Conservation (phyloP, 306 rosid species). For the Arachis stenosperma region DNA sequence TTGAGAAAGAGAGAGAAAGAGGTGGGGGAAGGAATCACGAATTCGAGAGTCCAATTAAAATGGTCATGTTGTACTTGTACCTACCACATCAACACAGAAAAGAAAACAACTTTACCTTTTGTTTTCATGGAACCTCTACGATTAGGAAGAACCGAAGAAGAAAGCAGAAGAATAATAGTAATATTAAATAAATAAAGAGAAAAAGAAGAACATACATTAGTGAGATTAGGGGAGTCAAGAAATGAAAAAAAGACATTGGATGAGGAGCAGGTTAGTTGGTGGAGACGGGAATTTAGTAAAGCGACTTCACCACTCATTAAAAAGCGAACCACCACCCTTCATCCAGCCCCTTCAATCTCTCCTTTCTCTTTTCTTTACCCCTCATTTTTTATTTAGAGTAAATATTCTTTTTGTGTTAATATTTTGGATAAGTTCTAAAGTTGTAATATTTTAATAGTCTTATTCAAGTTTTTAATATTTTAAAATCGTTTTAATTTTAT, state of each 20-base stretch:
- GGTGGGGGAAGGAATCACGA: slow-evolving; percentile 6
- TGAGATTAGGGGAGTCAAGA: slow-evolving; percentile 6
- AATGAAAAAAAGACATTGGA: slow-evolving; percentile 13
- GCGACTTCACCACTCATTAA: slow-evolving; percentile 44
- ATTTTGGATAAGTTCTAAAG: no score
- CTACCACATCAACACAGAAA: slow-evolving; percentile 12
- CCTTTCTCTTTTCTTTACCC: no score
- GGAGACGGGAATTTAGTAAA: slow-evolving; percentile 51
- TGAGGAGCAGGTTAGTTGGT: slow-evolving; percentile 35
- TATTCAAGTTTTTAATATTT: no score
- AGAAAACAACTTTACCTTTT: slow-evolving; percentile 30
- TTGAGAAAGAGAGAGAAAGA: slow-evolving; percentile 28
- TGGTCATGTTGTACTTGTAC: slow-evolving; percentile 33
- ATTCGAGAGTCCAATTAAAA: slow-evolving; percentile 7
- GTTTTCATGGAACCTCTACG: not conserved
- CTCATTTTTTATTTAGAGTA: no score
- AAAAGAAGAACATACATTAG: not conserved
- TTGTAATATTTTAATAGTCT: no score
- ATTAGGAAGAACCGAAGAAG: not conserved
- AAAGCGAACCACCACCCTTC: slow-evolving; percentile 45
- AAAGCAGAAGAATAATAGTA: not conserved
- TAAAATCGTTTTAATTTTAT: no score
- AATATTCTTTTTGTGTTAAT: no score
- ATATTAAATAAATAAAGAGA: not conserved
- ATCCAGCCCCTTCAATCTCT: not conserved